phyloP scores from a whole-genome alignment of 129 eudicot species.

The Tagetes erecta region DNA sequence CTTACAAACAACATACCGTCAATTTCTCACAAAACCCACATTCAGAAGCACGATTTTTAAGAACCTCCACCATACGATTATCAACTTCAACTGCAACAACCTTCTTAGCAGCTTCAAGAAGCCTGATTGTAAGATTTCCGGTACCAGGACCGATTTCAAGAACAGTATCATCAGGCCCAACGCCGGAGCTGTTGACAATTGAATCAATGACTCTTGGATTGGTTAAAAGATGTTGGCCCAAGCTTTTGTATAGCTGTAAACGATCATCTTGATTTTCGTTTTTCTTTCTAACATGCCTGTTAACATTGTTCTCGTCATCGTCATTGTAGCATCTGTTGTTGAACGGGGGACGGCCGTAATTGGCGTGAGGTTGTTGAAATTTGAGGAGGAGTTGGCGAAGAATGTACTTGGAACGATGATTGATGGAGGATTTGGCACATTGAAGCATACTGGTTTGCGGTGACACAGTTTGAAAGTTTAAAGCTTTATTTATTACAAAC shows the following conservation, averaged over 20 bases:
- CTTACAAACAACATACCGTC: constrained; percentile 45
- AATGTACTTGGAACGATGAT: constrained; percentile 10
- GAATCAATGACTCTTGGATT: constrained; percentile 73
- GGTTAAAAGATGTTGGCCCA: constrained; percentile 85
- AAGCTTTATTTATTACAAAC: background rate
- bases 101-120: constrained; percentile 63
- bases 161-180: constrained; percentile 65
- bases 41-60: constrained; percentile 58
- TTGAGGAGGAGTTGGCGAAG: constrained; percentile 25
- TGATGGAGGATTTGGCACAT: constrained; percentile 35
- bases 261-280: constrained; percentile 45
- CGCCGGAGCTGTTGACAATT: constrained; percentile 57
- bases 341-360: constrained; percentile 32
- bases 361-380: constrained; percentile 37
- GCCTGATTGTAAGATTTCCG: constrained; percentile 87
- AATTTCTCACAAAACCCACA: constrained; percentile 47
- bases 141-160: constrained; percentile 98
- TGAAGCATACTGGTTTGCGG: constrained; percentile 41
- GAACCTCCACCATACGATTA: constrained; percentile 73
- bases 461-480: constrained; percentile 9
- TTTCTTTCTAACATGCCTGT: constrained; percentile 21
- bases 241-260: constrained; percentile 66
- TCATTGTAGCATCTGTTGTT: constrained; percentile 27
- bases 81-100: constrained; percentile 84
- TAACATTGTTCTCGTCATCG: constrained; percentile 27